phyloP scores from a whole-genome alignment of 345 rosid genomes.

The Raphanus sativus region DNA sequence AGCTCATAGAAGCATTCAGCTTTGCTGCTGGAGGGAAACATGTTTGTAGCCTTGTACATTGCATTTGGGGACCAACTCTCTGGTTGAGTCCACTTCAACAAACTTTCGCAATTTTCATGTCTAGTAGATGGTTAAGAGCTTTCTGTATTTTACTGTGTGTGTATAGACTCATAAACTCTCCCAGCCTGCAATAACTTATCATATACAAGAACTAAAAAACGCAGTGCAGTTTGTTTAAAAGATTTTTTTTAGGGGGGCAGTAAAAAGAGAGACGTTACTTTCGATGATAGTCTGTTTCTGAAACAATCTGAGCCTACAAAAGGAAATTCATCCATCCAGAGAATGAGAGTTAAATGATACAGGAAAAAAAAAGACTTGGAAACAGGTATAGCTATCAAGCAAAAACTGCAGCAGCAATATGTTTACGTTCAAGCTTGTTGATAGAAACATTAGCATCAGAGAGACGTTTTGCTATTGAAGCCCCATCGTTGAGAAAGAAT shows the following conservation, averaged over 20 bases:
- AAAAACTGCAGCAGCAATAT: not conserved
- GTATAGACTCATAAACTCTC: not conserved
- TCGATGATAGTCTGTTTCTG: not conserved
- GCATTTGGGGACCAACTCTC: not conserved
- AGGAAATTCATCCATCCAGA: not conserved
- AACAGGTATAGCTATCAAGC: not conserved
- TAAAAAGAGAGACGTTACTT: not conserved
- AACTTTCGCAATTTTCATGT: not conserved
- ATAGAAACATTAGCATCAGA: not conserved
- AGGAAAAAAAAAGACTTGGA: no score
- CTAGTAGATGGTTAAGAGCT: not conserved
- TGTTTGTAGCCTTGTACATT: not conserved
- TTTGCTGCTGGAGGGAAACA: not conserved
- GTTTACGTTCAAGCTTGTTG: not conserved
- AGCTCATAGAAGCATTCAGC: conserved; percentile 3
- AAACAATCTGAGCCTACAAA: not conserved
- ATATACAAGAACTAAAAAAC: no score
- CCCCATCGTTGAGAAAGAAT: not conserved
- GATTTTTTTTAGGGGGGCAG: not conserved
- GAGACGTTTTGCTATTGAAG: conserved; percentile 18
- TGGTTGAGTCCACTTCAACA: not conserved
- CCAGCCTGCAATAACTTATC: not conserved
- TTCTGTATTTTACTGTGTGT: not conserved
- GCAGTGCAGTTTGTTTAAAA: not conserved
- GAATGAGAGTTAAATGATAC: not conserved